Percentiles rank a stretch among this genome's conserved stretches.
phyloP scores from a whole-genome alignment of 768 basidiomycete genomes.

The Trametopsis cervina region DNA sequence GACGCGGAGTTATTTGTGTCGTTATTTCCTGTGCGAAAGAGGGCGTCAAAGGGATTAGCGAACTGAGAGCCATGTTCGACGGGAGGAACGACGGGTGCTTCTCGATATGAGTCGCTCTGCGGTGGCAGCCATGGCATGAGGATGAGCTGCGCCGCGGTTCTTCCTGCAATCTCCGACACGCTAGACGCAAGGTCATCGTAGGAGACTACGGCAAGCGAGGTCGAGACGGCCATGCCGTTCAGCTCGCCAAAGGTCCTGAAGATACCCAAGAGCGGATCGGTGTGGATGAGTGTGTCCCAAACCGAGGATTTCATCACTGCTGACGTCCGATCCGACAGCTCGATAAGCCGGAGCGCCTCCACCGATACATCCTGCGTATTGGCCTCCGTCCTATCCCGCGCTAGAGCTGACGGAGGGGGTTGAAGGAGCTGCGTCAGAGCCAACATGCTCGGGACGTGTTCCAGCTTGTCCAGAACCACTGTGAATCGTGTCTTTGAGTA shows the following conservation, averaged over 20 bases:
- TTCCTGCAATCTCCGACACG: conserved; percentile 61
- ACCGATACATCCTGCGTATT: conserved; percentile 32
- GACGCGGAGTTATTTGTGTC: conserved; percentile 37
- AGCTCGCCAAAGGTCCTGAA: conserved; percentile 75
- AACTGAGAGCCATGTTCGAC: conserved; percentile 23
- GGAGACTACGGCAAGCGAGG: conserved; percentile 68
- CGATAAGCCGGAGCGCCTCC: conserved; percentile 82
- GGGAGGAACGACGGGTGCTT: conserved; percentile 12
- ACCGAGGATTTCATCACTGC: conserved; percentile 60
- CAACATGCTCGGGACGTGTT: conserved; percentile 88
- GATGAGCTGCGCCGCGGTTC: conserved; percentile 61
- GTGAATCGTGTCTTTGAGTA: conserved; percentile 59
- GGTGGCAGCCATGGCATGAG: conserved; percentile 76
- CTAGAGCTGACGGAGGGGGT: conserved; percentile 20
- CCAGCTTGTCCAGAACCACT: conserved; percentile 84
- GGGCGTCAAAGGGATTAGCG: conserved; percentile 65
- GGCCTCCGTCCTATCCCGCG: background rate
- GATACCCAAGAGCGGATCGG: conserved; percentile 66
- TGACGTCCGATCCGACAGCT: conserved; percentile 62
- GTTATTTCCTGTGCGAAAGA: conserved; percentile 38
- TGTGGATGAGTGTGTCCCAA: conserved; percentile 59
- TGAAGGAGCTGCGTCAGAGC: conserved; percentile 79
- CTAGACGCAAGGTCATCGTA: conserved; percentile 66
- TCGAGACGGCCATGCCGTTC: conserved; percentile 55
- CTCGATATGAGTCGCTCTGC: conserved; percentile 8